Conservation (phyloP, 106 monocot genomes). For the Agapanthus africanus region DNA sequence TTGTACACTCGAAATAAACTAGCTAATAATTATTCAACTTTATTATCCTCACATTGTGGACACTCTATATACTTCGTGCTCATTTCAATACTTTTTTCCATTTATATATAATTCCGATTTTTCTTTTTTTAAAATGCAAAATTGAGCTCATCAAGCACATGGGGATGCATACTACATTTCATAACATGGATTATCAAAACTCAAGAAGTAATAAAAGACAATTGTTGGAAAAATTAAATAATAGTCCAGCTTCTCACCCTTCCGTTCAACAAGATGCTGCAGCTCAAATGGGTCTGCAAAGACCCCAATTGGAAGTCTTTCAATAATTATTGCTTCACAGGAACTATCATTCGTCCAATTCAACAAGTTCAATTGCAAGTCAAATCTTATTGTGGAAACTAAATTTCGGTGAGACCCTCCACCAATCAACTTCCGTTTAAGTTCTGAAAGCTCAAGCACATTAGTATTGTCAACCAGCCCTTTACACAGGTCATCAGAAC, state of each 20-base stretch:
- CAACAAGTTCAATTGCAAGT: conserved; percentile 8
- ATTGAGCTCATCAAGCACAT: too few relatives aligned
- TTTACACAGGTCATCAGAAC: conserved; percentile 19
- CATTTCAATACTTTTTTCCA: too few relatives aligned
- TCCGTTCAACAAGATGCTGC: conserved; percentile 52
- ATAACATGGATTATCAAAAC: not conserved
- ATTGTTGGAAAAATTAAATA: not conserved
- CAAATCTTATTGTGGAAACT: conserved; percentile 36
- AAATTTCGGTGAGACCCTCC: conserved; percentile 80
- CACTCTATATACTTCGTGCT: too few relatives aligned
- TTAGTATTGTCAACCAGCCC: conserved; percentile 2
- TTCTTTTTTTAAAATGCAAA: too few relatives aligned
- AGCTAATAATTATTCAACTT: not conserved
- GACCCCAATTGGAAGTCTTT: conserved; percentile 68
- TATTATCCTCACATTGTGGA: too few relatives aligned
- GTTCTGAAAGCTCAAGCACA: conserved; percentile 9
- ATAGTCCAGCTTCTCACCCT: conserved; percentile 26
- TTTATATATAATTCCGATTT: too few relatives aligned
- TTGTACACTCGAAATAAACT: too few relatives aligned
- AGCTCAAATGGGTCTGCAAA: conserved; percentile 92
- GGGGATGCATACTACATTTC: not conserved
- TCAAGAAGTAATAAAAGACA: not conserved
- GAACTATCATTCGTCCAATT: conserved; percentile 22
- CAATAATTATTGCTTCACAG: conserved; percentile 56
- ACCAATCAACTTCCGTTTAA: conserved; percentile 37